These are phyloP conservation scores for Leccinum olivaceopallidum DNA, from an alignment of 768 basidiomycete species.

Conservation along the genomic window DNA sequence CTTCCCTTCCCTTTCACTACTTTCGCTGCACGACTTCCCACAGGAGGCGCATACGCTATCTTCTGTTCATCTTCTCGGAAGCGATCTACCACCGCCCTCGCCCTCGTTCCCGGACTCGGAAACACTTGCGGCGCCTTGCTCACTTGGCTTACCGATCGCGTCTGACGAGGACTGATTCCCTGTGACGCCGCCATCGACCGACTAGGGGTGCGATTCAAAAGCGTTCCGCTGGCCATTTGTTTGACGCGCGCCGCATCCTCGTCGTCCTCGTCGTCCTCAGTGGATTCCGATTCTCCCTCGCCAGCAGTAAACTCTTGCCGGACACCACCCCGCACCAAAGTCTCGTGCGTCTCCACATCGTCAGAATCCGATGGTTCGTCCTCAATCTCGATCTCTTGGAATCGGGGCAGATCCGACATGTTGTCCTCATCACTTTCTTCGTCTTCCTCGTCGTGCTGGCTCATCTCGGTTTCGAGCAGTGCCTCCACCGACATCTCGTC, in stretches of 20 bases:
- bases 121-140: slow-evolving; percentile 4
- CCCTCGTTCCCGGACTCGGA: slow-evolving; percentile 18
- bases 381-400: slow-evolving; percentile 11
- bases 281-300: background rate
- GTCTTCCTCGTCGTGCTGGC: background rate
- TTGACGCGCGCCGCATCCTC: slow-evolving; percentile 16
- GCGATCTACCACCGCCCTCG: slow-evolving; percentile 15
- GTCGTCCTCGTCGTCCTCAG: background rate
- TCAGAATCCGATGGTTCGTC: slow-evolving; percentile 29
- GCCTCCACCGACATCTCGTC: slow-evolving; percentile 27
- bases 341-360: slow-evolving; percentile 28
- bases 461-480: slow-evolving; percentile 14
- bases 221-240: slow-evolving; percentile 13
- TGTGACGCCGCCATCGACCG: slow-evolving; percentile 8
- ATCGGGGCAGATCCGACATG: slow-evolving; percentile 3
- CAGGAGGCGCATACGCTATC: slow-evolving; percentile 11
- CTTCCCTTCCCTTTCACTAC: background rate
- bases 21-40: slow-evolving; percentile 20
- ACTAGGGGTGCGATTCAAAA: background rate
- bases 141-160: slow-evolving; percentile 6
- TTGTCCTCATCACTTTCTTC: background rate
- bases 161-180: slow-evolving; percentile 7
- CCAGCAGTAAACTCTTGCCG: background rate
- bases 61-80: slow-evolving; percentile 4
- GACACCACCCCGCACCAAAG: slow-evolving; percentile 7